Percentiles rank a stretch among this genome's conserved stretches.
Conservation (phyloP, 2,329 filamentous ascomycete species). For the Bipolaris cookei region DNA sequence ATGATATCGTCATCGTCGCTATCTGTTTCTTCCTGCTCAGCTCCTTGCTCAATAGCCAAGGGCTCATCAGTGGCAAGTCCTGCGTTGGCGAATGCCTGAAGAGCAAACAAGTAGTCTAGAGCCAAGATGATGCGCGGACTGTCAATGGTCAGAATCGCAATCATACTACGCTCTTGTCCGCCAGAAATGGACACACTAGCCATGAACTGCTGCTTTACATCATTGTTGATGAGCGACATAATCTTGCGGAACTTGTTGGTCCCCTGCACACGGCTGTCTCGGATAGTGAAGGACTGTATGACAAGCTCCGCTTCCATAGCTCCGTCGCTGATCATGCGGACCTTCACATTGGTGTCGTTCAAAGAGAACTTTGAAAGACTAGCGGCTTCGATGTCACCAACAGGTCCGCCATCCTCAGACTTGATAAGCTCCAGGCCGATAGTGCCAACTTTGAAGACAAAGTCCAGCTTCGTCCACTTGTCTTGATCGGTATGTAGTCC, state of each 20-base stretch:
- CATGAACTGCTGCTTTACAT: conserved; percentile 95
- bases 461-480: conserved; percentile 90
- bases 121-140: conserved; percentile 95
- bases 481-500: conserved; percentile 73
- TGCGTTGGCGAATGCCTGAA: conserved; percentile 80
- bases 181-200: conserved; percentile 92
- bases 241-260: conserved; percentile 97
- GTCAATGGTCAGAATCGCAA: conserved; percentile 91
- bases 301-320: conserved; percentile 91
- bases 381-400: conserved; percentile 77
- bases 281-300: conserved; percentile 92
- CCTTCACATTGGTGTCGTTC: conserved; percentile 89
- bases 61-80: conserved; percentile 64
- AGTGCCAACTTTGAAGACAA: conserved; percentile 86
- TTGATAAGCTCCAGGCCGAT: conserved; percentile 88
- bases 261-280: conserved; percentile 86
- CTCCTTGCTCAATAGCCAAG: conserved; percentile 67
- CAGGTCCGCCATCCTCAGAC: conserved; percentile 74
- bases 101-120: conserved; percentile 89
- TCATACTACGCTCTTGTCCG: conserved; percentile 78
- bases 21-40: conserved; percentile 58
- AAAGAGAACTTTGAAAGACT: conserved; percentile 94
- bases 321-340: conserved; percentile 89
- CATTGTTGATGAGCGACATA: conserved; percentile 95
- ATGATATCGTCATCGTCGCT: conserved; percentile 44